Base-by-base conservation (phyloP, 1,284 basidiomycete genomes). In the Trametes hirsuta region DNA sequence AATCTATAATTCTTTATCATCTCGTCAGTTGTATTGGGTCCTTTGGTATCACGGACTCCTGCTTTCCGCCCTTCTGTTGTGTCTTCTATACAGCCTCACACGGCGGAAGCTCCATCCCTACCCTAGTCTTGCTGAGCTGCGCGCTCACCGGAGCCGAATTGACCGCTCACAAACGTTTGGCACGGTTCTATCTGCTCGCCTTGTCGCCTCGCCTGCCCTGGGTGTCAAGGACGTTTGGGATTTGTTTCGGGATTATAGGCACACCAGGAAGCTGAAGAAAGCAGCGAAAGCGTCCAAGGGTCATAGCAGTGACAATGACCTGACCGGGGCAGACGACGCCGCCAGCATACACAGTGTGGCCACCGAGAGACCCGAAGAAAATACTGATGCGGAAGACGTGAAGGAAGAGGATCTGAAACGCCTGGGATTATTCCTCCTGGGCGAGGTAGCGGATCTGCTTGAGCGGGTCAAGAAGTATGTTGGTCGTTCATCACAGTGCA, bases 391-490 rank as follows among this genome's bases (percentile, higher is more conserved):
- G 3, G 47, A 74, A 75, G 69, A 63, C 6, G 35, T 51, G 12
- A 49, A 61, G n/a, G 78, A 80, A 48, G 75, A 76, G 50, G 80
- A 79, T 65, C 47, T 84, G 14, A 82, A 81, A 67, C 75, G 75
- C 10, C 64, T 75, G n/a, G 62, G 74, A 2, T 66, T 89, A 35
- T 69, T 76, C 51, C 37, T 71, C 10, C 46, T 86, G 54, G 77
- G 77, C 49, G 79, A 82, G 48, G 66, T 85, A 34, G 81, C 83
- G 5, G 87, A 90, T 68, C 53, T 87, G 6, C 84, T 90, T 63
- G 90, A 92, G 70, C 79, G 87, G 39, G 65, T 88, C 41, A 82
- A 82, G 72, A 90, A 88, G 88, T 89, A 66, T n/a, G 81, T 74
- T 12, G 25, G 18, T 12, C 11, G 9, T 6, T 18, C 30, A 0